phyloP scores from a whole-genome alignment of 805 yeast genomes.

The Ogataea salicorniae region DNA sequence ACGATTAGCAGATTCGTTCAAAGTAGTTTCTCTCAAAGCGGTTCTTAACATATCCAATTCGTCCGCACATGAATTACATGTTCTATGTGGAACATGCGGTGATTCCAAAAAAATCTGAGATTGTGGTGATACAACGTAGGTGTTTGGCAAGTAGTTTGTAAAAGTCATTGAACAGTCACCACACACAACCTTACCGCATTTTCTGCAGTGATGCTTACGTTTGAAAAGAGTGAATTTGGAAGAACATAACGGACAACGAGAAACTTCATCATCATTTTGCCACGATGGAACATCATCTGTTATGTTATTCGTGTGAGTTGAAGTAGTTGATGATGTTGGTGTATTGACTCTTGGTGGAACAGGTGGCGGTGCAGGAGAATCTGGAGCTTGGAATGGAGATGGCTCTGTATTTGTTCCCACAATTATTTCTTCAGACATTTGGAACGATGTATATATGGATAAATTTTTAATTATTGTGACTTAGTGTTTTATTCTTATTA shows the following conservation, averaged over 20 bases:
- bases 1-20: not conserved
- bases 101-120: slow-evolving; percentile 42
- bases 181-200: slow-evolving; percentile 78
- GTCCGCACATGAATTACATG: slow-evolving; percentile 68
- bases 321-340: not conserved
- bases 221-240: slow-evolving; percentile 50
- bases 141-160: slow-evolving; percentile 52
- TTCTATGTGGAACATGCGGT: slow-evolving; percentile 57
- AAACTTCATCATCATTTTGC: slow-evolving; percentile 63
- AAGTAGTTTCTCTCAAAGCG: slow-evolving; percentile 30
- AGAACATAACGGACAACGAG: slow-evolving; percentile 52
- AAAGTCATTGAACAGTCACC: slow-evolving; percentile 54
- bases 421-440: too few species aligned
- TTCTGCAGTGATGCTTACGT: slow-evolving; percentile 80
- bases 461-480: too few species aligned
- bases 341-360: not conserved
- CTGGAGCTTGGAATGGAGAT: too few species aligned
- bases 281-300: slow-evolving; percentile 43
- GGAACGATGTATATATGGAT: too few species aligned
- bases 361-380: not conserved
- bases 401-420: too few species aligned
- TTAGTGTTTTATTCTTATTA: too few species aligned
- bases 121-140: slow-evolving; percentile 53
- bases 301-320: not conserved
- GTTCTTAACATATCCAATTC: slow-evolving; percentile 49